These are phyloP conservation scores for Juncus inflexus DNA, from an alignment of 176 grass and related monocot species.

Conservation along the genomic window DNA sequence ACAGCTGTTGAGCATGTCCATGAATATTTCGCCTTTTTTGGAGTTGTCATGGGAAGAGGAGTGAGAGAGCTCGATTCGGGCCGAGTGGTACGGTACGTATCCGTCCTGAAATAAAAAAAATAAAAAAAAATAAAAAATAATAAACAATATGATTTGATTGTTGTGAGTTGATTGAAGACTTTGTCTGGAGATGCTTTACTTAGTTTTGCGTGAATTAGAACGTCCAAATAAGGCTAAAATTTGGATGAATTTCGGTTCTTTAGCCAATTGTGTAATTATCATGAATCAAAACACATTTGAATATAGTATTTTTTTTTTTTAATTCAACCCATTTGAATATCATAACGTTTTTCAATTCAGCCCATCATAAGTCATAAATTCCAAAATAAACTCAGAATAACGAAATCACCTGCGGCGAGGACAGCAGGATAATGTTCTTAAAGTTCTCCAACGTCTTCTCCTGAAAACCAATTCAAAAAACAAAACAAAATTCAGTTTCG, in stretches of 20 bases:
- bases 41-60: slow-evolving; percentile 61
- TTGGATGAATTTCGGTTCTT: neutral
- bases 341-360: neutral
- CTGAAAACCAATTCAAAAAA: slow-evolving; percentile 45
- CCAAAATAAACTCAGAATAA: neutral
- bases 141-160: neutral
- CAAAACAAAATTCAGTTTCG: no score
- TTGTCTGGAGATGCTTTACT: no score
- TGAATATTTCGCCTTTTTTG: slow-evolving; percentile 63
- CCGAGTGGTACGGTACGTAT: slow-evolving; percentile 87
- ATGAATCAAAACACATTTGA: no score
- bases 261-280: no score
- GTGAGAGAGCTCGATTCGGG: slow-evolving; percentile 65
- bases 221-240: neutral
- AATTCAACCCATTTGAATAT: neutral
- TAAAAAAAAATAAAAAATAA: neutral
- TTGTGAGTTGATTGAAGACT: neutral
- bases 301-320: no score
- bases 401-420: slow-evolving; percentile 72
- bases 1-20: slow-evolving; percentile 80
- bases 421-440: slow-evolving; percentile 79
- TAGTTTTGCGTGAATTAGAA: no score
- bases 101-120: slow-evolving; percentile 47
- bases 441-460: slow-evolving; percentile 85
- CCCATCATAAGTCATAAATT: no score